Evolutionary conservation across 805 yeast species (phyloP).

Genomic region (Cyberlindnera galapagoensis): DNA sequence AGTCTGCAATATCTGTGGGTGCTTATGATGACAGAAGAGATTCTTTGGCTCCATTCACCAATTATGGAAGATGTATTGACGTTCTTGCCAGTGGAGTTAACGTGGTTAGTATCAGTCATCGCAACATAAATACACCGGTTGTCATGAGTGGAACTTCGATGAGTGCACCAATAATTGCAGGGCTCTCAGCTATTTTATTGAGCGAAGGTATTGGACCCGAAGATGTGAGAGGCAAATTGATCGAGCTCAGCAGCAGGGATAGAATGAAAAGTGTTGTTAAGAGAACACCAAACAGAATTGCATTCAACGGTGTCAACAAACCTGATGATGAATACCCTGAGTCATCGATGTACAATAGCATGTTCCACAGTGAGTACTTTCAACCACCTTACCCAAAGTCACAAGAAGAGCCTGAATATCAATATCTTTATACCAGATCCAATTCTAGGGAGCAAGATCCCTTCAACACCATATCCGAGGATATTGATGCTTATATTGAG

Average conservation of each 20-base stretch:
- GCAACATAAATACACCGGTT: conserved; percentile 14
- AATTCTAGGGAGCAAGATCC: too few species aligned
- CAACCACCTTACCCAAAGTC: neutral
- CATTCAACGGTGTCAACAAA: conserved; percentile 29
- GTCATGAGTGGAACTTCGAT: conserved; percentile 70
- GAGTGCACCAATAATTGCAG: conserved; percentile 75
- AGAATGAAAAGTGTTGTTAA: conserved; percentile 36
- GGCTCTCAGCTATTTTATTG: conserved; percentile 50
- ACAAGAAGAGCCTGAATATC: too few species aligned
- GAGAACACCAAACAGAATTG: conserved; percentile 57
- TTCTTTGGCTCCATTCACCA: conserved; percentile 69
- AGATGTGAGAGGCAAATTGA: conserved; percentile 35
- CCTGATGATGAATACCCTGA: conserved; percentile 23
- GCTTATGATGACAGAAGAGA: conserved; percentile 78
- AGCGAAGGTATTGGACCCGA: conserved; percentile 41
- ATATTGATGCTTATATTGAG: too few species aligned
- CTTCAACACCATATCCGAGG: too few species aligned
- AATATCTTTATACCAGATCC: too few species aligned
- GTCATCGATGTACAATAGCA: conserved; percentile 7
- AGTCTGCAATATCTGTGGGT: conserved; percentile 72
- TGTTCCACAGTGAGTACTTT: conserved; percentile 1
- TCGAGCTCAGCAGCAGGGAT: conserved; percentile 31
- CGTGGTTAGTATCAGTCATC: conserved; percentile 49
- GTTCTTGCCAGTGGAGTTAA: conserved; percentile 76
- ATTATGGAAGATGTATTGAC: conserved; percentile 91